phyloP scores from a whole-genome alignment of 2,329 filamentous ascomycete species.

The Zarea fungicola region DNA sequence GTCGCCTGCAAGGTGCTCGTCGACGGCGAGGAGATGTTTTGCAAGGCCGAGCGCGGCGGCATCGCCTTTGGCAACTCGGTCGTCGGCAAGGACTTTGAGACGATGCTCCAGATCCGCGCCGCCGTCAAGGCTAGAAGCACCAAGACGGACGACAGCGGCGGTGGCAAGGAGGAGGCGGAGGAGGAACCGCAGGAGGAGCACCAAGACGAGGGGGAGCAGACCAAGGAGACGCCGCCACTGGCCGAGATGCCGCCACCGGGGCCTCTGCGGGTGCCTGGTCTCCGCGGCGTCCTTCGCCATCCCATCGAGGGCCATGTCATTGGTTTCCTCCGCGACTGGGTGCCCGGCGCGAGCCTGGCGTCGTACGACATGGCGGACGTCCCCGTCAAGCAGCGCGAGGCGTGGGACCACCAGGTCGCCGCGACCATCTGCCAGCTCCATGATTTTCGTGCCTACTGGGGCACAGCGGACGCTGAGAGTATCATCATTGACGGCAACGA shows the following conservation, averaged over 20 bases:
- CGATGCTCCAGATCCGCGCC: conserved; percentile 1
- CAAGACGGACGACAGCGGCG: too few relatives aligned
- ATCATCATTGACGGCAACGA: conserved; percentile 5
- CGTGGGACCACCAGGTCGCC: neutral
- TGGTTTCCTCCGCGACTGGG: conserved; percentile 12
- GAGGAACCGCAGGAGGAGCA: too few relatives aligned
- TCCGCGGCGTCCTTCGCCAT: conserved; percentile 9
- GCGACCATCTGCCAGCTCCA: neutral
- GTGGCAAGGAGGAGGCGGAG: too few relatives aligned
- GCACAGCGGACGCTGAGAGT: neutral
- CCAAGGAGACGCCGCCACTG: neutral
- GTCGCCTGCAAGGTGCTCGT: conserved; percentile 7
- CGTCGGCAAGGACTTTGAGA: conserved; percentile 5
- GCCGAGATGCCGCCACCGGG: neutral
- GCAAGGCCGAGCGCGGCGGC: conserved; percentile 12
- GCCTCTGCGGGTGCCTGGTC: neutral
- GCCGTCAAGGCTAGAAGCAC: neutral
- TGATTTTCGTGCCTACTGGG: conserved; percentile 3
- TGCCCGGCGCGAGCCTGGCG: conserved; percentile 2
- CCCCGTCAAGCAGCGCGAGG: neutral
- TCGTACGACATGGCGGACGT: neutral
- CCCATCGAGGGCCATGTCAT: conserved; percentile 9
- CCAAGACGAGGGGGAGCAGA: too few relatives aligned
- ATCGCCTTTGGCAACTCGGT: conserved; percentile 10
- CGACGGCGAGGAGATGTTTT: conserved; percentile 6